Base-by-base conservation (phyloP, 192 early-diverging fungal species). In the Backusella psychrophila region DNA sequence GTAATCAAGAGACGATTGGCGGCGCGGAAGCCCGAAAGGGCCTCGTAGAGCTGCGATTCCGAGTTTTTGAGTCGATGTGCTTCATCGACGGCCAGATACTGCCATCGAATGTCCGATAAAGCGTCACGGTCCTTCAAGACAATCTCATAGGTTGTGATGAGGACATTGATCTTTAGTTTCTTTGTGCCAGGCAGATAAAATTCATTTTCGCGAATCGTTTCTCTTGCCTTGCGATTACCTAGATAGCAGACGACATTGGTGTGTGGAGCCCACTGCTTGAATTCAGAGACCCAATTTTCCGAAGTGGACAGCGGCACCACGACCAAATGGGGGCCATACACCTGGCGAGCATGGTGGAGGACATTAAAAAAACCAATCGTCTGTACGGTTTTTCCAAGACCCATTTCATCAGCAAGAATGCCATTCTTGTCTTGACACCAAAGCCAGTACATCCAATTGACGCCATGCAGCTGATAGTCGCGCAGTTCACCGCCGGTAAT, bases 61-160 rank as follows among this genome's bases (percentile, higher is more conserved):
- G 90, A 89, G 81, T 98, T 99, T 80, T 99, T 99, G 52, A 99
- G 87, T 17, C 97, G 90, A 82, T 99, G 98, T 5, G 98, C 98
- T 83, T 99, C 98, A 74, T 99, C 98, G 0, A 99, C 96, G 0
- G 94, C 95, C 49, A 99, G 80, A 77, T 94, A 97, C 36, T 91
- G 91, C 98, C 98, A 99, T 56, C 91, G 90, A 77, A 99, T 95
- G 42, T 76, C 76, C 17, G 93, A 91, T 6, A 99, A 84, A 56
- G 92, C 78, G 33, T 89, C 90, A 21, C 92, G 91, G 80, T 99
- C 98, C 78, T 95, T 96, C 26, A 98, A 88, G 56, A 98, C 92
- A 72, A 98, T 84, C 83, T 99, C 97, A 77, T 96, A 99, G 0
- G 96, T 98, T 0, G 97, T 99, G 66, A 99, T 85, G 65, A 99